Conservation (phyloP, 2,329 filamentous ascomycete species). For the Fusarium sororula region DNA sequence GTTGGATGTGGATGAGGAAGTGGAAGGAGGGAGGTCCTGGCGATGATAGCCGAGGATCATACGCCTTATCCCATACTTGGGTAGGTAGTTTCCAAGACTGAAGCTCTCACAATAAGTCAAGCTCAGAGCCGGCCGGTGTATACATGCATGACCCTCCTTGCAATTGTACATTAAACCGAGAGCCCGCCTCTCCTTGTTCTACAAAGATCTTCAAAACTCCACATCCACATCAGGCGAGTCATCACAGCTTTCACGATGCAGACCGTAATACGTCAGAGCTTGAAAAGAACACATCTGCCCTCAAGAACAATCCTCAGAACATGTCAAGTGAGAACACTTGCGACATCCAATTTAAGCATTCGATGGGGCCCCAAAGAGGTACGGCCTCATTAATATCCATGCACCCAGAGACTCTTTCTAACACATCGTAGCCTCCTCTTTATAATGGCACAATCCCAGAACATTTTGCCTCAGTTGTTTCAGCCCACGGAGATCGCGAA, state of each 20-base stretch:
- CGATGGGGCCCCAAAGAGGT: constrained; percentile 46
- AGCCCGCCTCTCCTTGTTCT: neutral
- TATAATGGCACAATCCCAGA: constrained; percentile 75
- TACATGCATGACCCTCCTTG: neutral
- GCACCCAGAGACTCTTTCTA: neutral
- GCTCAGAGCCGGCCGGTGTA: neutral
- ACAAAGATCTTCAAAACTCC: neutral
- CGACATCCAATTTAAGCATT: constrained; percentile 41
- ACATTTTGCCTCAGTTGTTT: constrained; percentile 75
- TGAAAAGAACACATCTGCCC: constrained; percentile 4
- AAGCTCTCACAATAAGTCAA: neutral
- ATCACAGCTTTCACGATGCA: constrained; percentile 24
- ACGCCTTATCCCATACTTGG: neutral
- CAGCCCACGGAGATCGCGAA: constrained; percentile 68
- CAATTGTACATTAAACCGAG: neutral
- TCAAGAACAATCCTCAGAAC: constrained; percentile 4
- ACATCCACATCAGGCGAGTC: neutral
- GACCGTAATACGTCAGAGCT: constrained; percentile 22
- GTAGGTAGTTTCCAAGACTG: neutral
- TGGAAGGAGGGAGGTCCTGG: constrained; percentile 3
- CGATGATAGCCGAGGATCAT: constrained; percentile 38
- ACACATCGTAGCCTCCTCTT: constrained; percentile 67
- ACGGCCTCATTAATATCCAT: neutral
- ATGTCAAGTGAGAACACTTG: constrained; percentile 25
- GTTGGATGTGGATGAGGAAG: neutral